Base-by-base conservation (phyloP, 2,329 filamentous ascomycete genomes). In the Penicillium aurantiogriseum region DNA sequence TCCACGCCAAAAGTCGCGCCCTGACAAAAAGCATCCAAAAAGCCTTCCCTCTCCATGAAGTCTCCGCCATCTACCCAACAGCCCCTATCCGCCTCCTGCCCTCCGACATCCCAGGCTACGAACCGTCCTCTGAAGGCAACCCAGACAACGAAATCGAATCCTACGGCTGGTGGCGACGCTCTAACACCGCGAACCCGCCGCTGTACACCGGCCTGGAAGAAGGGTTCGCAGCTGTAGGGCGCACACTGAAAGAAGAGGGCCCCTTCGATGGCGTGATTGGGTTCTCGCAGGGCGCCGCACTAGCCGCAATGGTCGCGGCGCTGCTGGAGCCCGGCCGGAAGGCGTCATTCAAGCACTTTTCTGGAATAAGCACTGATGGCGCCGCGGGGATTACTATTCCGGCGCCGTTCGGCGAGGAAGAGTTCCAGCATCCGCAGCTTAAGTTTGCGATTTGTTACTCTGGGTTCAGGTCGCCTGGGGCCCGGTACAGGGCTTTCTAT, bases 1-100 rank as follows among this genome's bases (percentile, higher is more conserved):
- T 97, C 83, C 88, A 86, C 72, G 85, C 88, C 74, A 97, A 97
- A 79, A 95, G 91, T 45, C 90, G 91, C 73, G 91, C 91, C 11
- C 81, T 97, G 1, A 86, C 92, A 67, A 96, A 97, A 75, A 80
- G 88, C 53, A 83, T 97, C 56, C 75, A 80, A 59, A 96, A 96
- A 71, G 78, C 85, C 29, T 88, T 97, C 62, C 83, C 85, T 9
- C 75, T 82, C 2, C 82, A 87, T 44, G 76, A 83, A 54, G 76
- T 87, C 39, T 74, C 80, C 4, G 80, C 91, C 52, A 75, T 85
- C 69, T 92, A 89, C 76, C 88, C 88, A 5, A 90, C 88, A 0
- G 89, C 75, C 0, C 89, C 90, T 4, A 80, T 84, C 68, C 82
- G 80, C 4, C 83, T 92, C 15, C 80, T 76, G 31, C 80, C 85